Base-by-base conservation (phyloP, 202 grass and related monocot species). In the Hordeum pubiflorum region DNA sequence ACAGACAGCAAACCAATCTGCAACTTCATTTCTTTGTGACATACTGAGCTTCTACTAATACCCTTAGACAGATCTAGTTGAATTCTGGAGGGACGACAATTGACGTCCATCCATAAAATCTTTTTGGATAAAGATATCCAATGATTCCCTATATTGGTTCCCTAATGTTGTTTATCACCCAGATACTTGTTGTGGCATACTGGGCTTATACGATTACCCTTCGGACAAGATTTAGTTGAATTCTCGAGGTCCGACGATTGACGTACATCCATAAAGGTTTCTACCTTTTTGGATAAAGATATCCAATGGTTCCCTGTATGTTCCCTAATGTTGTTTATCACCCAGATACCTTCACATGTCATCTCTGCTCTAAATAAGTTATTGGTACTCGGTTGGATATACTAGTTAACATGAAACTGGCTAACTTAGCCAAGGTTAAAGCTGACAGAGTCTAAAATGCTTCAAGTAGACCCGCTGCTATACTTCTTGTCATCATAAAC, bases 91-190 rank as follows among this genome's bases (percentile, higher is more conserved):
- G 46, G 17, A 43, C 20, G 9, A 54, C 14, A 10, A 58, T 71
- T 76, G 37, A 58, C 8, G 3, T 29, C 67, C 71, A 63, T 55
- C 77, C 41, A 76, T 32, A 84, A 63, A 76, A 1, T 75, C 55
- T 76, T 55, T 36, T 48, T 22, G 15, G 46, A 40, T 37, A 57
- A 80, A 81, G 6, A 81, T 13, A 7, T 41, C 21, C 6, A 68
- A 62, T 62, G 5, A 48, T 73, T 74, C 18, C 31, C 43, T 59
- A 74, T 39, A 86, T 20, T 20, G 21, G 52, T 67, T 81, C 72
- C 60, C 13, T 17, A 46, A 61, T 48, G 55, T 7, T 34, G 38
- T 72, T 81, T 46, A 27, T 7, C 5, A 66, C 62, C 29, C 9
- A 55, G n/a, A 26, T 68, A 50, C 44, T 17, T 50, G 44, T 14